Base-by-base conservation (phyloP, 164 flowering plant genomes). In the Nymphaea thermarum region DNA sequence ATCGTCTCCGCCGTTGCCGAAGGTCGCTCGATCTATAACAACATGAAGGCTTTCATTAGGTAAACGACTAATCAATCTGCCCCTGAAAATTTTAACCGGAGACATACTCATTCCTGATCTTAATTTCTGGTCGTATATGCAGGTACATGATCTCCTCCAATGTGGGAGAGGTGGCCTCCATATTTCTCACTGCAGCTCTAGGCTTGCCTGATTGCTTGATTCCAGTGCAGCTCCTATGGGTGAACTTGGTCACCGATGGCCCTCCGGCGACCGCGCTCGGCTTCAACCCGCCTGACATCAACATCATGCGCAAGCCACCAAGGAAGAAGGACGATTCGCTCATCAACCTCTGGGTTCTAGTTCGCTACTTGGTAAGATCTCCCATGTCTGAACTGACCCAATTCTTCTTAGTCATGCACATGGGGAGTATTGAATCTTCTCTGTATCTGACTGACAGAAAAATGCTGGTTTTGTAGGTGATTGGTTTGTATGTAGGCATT, bases 131-230 rank as follows among this genome's bases (percentile, higher is more conserved):
- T 51, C 57, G 5, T 8, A 15, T 15, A 51, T 79, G 67, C 86
- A 92, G 98, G 82, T 90, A 93, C 65, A 93, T 93, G 96, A 93
- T 93, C 80, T 93, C 98, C 18, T 93, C 98, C 5, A 93, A 93
- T 70, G 80, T 93, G 60, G 98, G 98, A 65, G 98, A 93, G 77
- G 98, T 93, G 55, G 84, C 86, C 68, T 93, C 96, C 57, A 90
- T 93, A 57, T 93, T 90, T 82, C 70, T 93, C 77, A 87, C 96
- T 16, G 96, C 98, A 61, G 92, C 90, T 25, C 65, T 93, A 65
- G 96, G 96, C 44, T 81, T 93, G 68, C 98, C 96, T 55, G 96
- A 93, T 67, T 85, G 93, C 75, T 75, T 93, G 89, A 87, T 90
- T 65, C 96, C 98, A 16, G 96, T 93, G 70, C 96, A 93, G 75